phyloP scores from a whole-genome alignment of 2,329 filamentous ascomycete species.

The Lecanicillium sp. region DNA sequence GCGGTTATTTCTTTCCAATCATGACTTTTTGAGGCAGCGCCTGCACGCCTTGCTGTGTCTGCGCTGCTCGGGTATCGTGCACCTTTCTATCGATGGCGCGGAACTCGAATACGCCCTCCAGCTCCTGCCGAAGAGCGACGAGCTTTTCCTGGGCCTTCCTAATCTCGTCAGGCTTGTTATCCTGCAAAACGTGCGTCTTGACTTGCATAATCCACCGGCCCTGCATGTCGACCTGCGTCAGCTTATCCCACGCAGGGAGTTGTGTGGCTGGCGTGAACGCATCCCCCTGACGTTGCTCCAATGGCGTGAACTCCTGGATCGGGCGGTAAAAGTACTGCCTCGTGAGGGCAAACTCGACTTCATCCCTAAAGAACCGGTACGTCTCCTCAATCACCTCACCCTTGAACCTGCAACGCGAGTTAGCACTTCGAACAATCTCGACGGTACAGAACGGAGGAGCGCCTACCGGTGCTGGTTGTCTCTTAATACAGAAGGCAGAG shows the following conservation, averaged over 20 bases:
- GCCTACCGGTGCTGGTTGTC: constrained; percentile 49
- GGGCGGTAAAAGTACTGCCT: constrained; percentile 39
- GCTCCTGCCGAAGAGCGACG: constrained; percentile 36
- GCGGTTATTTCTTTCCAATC: constrained; percentile 25
- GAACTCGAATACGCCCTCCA: constrained; percentile 49
- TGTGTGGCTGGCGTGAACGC: constrained; percentile 17
- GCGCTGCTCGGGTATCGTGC: constrained; percentile 44
- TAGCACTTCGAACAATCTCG: fast-evolving
- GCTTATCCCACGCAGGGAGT: constrained; percentile 41
- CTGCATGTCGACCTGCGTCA: constrained; percentile 43
- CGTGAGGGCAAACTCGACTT: constrained; percentile 47
- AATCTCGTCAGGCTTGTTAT: constrained; percentile 52
- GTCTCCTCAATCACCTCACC: constrained; percentile 49
- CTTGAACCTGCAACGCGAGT: constrained; percentile 38
- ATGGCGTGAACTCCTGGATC: constrained; percentile 27
- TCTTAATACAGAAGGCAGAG: constrained; percentile 40
- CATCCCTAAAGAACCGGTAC: constrained; percentile 47
- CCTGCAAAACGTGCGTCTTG: constrained; percentile 47
- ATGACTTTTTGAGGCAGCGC: constrained; percentile 33
- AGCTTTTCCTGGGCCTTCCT: constrained; percentile 49
- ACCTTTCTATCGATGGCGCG: constrained; percentile 45
- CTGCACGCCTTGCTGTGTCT: constrained; percentile 33
- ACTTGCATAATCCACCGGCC: constrained; percentile 51
- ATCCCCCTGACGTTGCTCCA: constrained; percentile 21
- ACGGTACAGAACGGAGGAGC: too few relatives aligned